Evolutionary conservation across 2,329 filamentous ascomycete species (phyloP), one percentile per base, ranked within the genome.

Genomic region (Xylaria sp.): DNA sequence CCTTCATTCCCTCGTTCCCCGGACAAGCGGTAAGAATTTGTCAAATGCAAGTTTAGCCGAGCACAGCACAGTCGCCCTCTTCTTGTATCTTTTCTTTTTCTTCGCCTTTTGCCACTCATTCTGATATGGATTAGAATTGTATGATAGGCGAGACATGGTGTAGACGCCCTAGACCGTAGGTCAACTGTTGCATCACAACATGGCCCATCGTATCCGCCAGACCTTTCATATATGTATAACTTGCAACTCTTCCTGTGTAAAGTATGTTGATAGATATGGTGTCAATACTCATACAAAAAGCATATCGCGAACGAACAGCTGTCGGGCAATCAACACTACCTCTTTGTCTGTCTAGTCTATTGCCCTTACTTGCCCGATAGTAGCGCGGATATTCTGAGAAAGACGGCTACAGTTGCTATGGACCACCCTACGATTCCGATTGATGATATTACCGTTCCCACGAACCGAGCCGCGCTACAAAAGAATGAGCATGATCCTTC

Each of bases 41-140:
- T 63, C 59, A 49, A 58, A 10, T 39, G 55, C 23, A 41, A 12
- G 31, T 55, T 49, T 49, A 31, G 15, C 65, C 61, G 52, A 41
- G 39, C 39, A 61, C 61, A 61, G 31, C 66, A 60, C 43, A 46
- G 36, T 20, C n/a, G 52, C 18, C 18, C 52, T 55, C 9, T 12
- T 23, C 9, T 43, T 23, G 2, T 64, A 9, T 41, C n/a, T 13
- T 51, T 36, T 64, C 41, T 46, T 41, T 41, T 63, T 58, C 28
- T 43, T 23, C 5, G 10, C 39, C 41, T 58, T 51, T 68, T 33
- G 66, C 66, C 66, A 68, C 66, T 36, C 23, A 15, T 41, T 43
- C 23, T 48, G 10, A 36, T 43, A 6, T 51, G 46, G 23, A 28
- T 18, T 3, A 8, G 13, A 39, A 18, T 55, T 51, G 23, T 13